A percentile compares a stretch with the other conserved stretches of the same genome.
Conservation (phyloP, 208 protist species). For the Leptomonas pyrrhocoris region DNA sequence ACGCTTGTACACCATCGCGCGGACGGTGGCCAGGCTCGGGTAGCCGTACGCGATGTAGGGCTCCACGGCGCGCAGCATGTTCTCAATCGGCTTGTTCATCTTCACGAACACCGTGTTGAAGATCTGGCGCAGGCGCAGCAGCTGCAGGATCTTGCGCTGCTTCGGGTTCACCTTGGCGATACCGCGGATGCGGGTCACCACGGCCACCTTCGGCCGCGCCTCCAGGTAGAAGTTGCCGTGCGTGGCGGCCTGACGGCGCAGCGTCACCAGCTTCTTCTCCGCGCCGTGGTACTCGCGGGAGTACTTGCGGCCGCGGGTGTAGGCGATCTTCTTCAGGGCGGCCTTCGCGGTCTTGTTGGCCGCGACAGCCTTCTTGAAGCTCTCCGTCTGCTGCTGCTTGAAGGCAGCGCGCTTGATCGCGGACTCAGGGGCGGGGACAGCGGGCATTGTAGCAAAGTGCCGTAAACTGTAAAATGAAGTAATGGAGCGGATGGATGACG, state of each 20-base stretch:
- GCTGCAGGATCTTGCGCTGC: conserved; percentile 98
- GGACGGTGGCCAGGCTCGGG: conserved; percentile 97
- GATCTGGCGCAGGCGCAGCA: conserved; percentile 99
- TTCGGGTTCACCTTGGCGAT: conserved; percentile 98
- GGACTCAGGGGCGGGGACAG: conserved; percentile 87
- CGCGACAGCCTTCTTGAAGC: conserved; percentile 85
- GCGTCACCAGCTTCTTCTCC: conserved; percentile 88
- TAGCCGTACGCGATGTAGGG: conserved; percentile 99
- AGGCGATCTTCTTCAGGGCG: conserved; percentile 76
- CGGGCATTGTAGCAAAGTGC: conserved; percentile 51
- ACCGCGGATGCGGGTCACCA: conserved; percentile 99
- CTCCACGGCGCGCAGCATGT: conserved; percentile 98
- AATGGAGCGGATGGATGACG: background rate
- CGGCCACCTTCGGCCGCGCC: conserved; percentile 98
- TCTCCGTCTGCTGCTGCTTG: conserved; percentile 91
- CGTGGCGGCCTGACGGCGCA: conserved; percentile 89
- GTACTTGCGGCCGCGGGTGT: conserved; percentile 91
- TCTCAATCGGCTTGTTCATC: conserved; percentile 99
- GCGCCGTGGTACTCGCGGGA: conserved; percentile 94
- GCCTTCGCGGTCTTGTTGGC: conserved; percentile 72
- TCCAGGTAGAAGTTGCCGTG: conserved; percentile 98
- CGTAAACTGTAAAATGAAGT: conserved; percentile 11
- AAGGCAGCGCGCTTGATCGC: conserved; percentile 90
- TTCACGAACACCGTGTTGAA: conserved; percentile 99
- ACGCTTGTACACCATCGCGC: conserved; percentile 99